These are phyloP conservation scores for Dalbergia cultrata DNA, from an alignment of 306 rosid genomes.

Conservation along the genomic window DNA sequence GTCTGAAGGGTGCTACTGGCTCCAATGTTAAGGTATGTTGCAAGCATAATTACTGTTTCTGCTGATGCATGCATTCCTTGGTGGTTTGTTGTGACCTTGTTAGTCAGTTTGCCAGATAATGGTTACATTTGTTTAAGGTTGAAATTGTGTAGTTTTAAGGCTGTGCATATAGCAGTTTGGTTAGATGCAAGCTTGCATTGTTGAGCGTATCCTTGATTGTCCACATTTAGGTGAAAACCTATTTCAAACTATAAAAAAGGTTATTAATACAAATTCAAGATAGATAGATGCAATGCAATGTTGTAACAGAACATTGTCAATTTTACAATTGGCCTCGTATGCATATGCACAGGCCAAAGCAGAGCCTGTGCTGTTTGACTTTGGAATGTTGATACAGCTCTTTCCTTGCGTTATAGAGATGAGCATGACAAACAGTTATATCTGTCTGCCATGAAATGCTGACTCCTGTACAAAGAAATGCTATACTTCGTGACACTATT, in stretches of 20 bases:
- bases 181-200: too few relatives aligned
- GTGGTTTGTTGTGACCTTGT: background rate
- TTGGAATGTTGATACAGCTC: background rate
- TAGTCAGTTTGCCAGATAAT: background rate
- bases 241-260: background rate
- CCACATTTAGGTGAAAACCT: slow-evolving; percentile 16
- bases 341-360: background rate
- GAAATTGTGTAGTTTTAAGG: slow-evolving; percentile 1
- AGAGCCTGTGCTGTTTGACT: background rate
- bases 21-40: slow-evolving; percentile 56
- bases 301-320: slow-evolving; percentile 15
- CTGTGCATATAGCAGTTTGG: background rate
- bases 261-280: slow-evolving; percentile 26
- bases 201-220: too few relatives aligned
- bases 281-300: background rate
- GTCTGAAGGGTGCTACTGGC: slow-evolving; percentile 37
- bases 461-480: background rate
- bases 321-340: background rate
- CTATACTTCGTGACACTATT: background rate
- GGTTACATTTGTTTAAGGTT: slow-evolving; percentile 4
- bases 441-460: slow-evolving; percentile 11
- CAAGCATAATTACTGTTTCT: slow-evolving; percentile 22
- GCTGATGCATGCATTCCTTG: slow-evolving; percentile 17
- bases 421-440: slow-evolving; percentile 7
- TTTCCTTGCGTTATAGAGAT: background rate